A percentile compares a stretch with the other conserved stretches of the same genome.
Conservation (phyloP, 179 eudicot species). For the Beta lomatogona region DNA sequence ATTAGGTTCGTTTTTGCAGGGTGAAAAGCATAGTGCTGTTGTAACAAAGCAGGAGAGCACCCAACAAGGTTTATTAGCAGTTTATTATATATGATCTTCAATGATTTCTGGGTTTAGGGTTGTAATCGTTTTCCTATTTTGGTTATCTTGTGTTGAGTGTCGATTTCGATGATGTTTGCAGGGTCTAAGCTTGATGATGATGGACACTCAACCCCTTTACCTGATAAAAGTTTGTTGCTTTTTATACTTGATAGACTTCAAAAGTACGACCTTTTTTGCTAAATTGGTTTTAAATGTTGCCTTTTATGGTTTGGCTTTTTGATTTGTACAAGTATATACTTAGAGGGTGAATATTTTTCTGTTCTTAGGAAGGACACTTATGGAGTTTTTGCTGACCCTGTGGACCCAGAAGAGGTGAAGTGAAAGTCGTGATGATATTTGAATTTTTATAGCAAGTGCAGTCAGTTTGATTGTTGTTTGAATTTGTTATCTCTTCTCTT, state of each 20-base stretch:
- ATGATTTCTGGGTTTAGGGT: not conserved
- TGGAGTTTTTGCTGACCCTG: slow-evolving; percentile 90
- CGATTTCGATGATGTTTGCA: slow-evolving; percentile 32
- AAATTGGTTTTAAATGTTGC: slow-evolving; percentile 15
- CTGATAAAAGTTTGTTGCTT: slow-evolving; percentile 90
- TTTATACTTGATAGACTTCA: slow-evolving; percentile 98
- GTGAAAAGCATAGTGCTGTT: slow-evolving; percentile 30
- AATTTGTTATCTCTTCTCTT: slow-evolving; percentile 23
- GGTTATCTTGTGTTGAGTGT: slow-evolving; percentile 22
- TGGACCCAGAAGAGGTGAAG: slow-evolving; percentile 88
- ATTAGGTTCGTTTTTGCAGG: slow-evolving; percentile 42
- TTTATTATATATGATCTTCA: slow-evolving; percentile 6
- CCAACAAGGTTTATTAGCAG: slow-evolving; percentile 34
- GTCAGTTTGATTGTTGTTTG: slow-evolving; percentile 21
- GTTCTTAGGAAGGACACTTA: slow-evolving; percentile 82
- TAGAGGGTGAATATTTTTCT: slow-evolving; percentile 26
- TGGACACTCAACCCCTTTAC: slow-evolving; percentile 86
- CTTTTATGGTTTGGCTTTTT: slow-evolving; percentile 20
- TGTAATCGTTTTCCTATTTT: slow-evolving; percentile 7
- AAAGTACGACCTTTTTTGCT: slow-evolving; percentile 62
- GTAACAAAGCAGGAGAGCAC: slow-evolving; percentile 26
- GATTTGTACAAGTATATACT: slow-evolving; percentile 25
- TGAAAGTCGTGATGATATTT: not conserved
- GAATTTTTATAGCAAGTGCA: slow-evolving; percentile 9
- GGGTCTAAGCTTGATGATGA: slow-evolving; percentile 38